Evolutionary conservation across 2,329 filamentous ascomycete species (phyloP).

Genomic region (Fusarium decemcellulare): DNA sequence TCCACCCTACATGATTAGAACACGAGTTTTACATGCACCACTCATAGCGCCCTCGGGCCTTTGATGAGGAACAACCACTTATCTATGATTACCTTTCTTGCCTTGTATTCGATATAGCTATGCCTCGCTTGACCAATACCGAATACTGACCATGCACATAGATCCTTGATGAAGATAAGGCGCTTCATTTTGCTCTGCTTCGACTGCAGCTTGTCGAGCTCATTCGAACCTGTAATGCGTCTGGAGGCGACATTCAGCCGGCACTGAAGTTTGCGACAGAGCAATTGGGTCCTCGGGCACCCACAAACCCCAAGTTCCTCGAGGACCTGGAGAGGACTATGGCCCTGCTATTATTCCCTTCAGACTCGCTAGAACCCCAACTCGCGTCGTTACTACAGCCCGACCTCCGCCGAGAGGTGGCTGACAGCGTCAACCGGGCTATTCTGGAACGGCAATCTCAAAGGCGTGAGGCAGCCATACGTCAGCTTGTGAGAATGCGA

Average conservation of each 20-base stretch:
- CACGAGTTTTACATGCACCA: slow-evolving; percentile 98
- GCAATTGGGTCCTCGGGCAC: slow-evolving; percentile 88
- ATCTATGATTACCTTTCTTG: slow-evolving; percentile 54
- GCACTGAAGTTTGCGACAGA: slow-evolving; percentile 90
- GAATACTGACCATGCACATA: slow-evolving; percentile 56
- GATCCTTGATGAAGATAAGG: slow-evolving; percentile 88
- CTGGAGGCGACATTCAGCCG: slow-evolving; percentile 79
- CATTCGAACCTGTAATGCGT: slow-evolving; percentile 81
- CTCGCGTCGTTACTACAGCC: slow-evolving; percentile 85
- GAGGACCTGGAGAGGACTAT: slow-evolving; percentile 93
- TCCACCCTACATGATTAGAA: slow-evolving; percentile 85
- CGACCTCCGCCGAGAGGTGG: slow-evolving; percentile 85
- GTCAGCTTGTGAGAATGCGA: slow-evolving; percentile 84
- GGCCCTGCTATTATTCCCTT: slow-evolving; percentile 89
- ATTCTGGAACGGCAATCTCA: slow-evolving; percentile 82
- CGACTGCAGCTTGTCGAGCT: slow-evolving; percentile 94
- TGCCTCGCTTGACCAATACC: not conserved
- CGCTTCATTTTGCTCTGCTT: slow-evolving; percentile 90
- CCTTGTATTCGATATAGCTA: slow-evolving; percentile 5
- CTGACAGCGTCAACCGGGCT: slow-evolving; percentile 89
- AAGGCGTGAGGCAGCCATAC: slow-evolving; percentile 84
- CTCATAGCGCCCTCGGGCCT: slow-evolving; percentile 90
- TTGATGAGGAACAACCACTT: slow-evolving; percentile 91
- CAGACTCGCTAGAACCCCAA: slow-evolving; percentile 82
- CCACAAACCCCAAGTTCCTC: slow-evolving; percentile 85